Percentiles rank a stretch among this genome's conserved stretches.
These are phyloP conservation scores for Lippia alba DNA, from an alignment of 305 asterid genomes.

Conservation along the genomic window DNA sequence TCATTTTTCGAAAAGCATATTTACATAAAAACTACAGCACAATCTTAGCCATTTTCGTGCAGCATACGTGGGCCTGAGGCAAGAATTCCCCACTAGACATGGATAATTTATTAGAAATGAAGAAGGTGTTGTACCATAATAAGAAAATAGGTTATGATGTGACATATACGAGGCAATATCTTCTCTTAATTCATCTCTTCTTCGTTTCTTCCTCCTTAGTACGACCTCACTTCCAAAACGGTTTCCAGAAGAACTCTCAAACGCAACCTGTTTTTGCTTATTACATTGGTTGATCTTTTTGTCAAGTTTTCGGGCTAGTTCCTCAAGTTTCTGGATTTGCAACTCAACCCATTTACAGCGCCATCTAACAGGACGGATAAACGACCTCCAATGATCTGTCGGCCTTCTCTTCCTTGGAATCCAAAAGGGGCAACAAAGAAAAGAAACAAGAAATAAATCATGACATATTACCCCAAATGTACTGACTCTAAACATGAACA, in stretches of 20 bases:
- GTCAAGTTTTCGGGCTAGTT: conserved; percentile 51
- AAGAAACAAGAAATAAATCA: conserved; percentile 9
- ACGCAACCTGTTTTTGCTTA: conserved; percentile 35
- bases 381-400: conserved; percentile 69
- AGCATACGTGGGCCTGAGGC: too few relatives aligned
- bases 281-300: conserved; percentile 48
- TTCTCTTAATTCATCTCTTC: conserved; percentile 53
- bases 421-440: neutral
- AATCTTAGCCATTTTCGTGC: too few relatives aligned
- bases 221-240: conserved; percentile 36
- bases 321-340: conserved; percentile 58
- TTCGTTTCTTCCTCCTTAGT: conserved; percentile 65
- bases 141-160: conserved; percentile 69
- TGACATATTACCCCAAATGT: neutral
- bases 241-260: conserved; percentile 19
- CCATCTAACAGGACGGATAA: conserved; percentile 67
- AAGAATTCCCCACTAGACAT: neutral
- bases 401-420: conserved; percentile 65
- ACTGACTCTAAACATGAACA: conserved; percentile 21
- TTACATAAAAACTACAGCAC: too few relatives aligned
- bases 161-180: conserved; percentile 63
- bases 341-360: conserved; percentile 87
- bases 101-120: conserved; percentile 8
- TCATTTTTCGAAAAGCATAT: too few relatives aligned
- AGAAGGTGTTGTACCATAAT: conserved; percentile 52